These are phyloP conservation scores for Chaetomiaceae sp. DNA, from an alignment of 2,329 filamentous ascomycete genomes.

Conservation along the genomic window DNA sequence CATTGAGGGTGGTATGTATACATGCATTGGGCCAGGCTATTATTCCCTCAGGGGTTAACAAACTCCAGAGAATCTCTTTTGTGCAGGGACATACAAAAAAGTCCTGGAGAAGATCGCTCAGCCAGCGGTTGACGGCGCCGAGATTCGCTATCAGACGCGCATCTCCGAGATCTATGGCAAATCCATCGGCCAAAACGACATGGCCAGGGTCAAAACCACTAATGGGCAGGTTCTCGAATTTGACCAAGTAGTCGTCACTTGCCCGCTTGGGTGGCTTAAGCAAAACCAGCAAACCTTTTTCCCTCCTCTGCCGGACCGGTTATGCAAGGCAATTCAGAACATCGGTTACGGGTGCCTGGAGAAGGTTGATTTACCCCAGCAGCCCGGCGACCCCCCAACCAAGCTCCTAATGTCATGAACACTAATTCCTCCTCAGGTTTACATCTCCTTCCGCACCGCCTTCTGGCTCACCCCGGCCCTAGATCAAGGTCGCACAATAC, in stretches of 20 bases:
- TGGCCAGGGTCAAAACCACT: slow-evolving; percentile 43
- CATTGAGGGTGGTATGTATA: slow-evolving; percentile 59
- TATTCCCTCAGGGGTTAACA: background rate
- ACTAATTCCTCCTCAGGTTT: slow-evolving; percentile 45
- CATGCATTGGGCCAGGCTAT: background rate
- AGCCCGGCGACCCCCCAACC: too few relatives aligned
- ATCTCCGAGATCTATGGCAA: slow-evolving; percentile 42
- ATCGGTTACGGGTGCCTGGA: slow-evolving; percentile 69
- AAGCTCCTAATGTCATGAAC: too few relatives aligned
- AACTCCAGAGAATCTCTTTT: slow-evolving; percentile 53
- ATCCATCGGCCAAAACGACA: slow-evolving; percentile 25
- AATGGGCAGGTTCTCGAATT: slow-evolving; percentile 48
- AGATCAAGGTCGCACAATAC: slow-evolving; percentile 40
- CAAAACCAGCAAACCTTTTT: slow-evolving; percentile 53
- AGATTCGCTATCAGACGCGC: slow-evolving; percentile 49
- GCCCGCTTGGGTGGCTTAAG: slow-evolving; percentile 66
- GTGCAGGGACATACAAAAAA: slow-evolving; percentile 55
- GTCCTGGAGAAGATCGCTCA: slow-evolving; percentile 56
- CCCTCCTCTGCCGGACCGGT: slow-evolving; percentile 53
- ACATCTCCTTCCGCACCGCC: slow-evolving; percentile 66
- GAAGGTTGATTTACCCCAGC: slow-evolving; percentile 59
- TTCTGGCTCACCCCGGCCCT: slow-evolving; percentile 61
- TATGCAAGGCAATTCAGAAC: slow-evolving; percentile 58
- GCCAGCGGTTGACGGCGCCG: slow-evolving; percentile 51
- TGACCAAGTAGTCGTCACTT: slow-evolving; percentile 65